These are phyloP conservation scores for Bryum argenteum DNA, from an alignment of 225 moss, liverwort and hornwort species.

Conservation along the genomic window DNA sequence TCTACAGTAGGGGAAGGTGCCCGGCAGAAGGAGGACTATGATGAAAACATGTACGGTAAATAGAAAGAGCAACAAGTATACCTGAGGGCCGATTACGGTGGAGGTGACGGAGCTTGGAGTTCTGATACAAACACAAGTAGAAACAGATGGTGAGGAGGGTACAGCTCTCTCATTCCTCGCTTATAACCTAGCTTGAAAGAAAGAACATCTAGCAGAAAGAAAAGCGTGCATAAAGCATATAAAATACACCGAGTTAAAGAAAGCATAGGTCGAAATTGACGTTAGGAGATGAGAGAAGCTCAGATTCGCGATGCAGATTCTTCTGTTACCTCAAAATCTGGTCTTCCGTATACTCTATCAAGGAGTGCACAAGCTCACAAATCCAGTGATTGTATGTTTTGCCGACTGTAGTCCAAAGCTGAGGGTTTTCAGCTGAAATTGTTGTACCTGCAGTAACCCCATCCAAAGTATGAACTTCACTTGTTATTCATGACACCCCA, in stretches of 20 bases:
- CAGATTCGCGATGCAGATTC: conserved; percentile 20
- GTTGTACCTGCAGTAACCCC: conserved; percentile 47
- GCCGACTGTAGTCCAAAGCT: conserved; percentile 75
- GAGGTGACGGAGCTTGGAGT: too few relatives aligned
- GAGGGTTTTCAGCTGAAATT: conserved; percentile 59
- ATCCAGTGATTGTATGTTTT: conserved; percentile 80
- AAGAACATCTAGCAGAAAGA: neutral
- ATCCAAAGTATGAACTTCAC: conserved; percentile 11
- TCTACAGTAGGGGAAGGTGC: too few relatives aligned
- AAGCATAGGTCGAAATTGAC: conserved; percentile 12
- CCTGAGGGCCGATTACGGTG: too few relatives aligned
- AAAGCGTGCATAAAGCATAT: conserved; percentile 3
- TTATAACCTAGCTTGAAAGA: too few relatives aligned
- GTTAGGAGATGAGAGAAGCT: neutral
- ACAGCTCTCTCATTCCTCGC: too few relatives aligned
- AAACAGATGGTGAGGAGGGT: too few relatives aligned
- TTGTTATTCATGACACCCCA: conserved; percentile 10
- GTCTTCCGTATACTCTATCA: conserved; percentile 74
- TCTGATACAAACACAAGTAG: too few relatives aligned
- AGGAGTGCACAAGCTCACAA: conserved; percentile 76
- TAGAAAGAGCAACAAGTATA: too few relatives aligned
- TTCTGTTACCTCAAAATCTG: conserved; percentile 68
- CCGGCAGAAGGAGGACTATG: too few relatives aligned
- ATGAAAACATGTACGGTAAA: too few relatives aligned
- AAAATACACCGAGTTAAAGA: conserved; percentile 1